Evolutionary conservation across 2,329 filamentous ascomycete genomes (phyloP).

Genomic region (Colletotrichum paranaense): DNA sequence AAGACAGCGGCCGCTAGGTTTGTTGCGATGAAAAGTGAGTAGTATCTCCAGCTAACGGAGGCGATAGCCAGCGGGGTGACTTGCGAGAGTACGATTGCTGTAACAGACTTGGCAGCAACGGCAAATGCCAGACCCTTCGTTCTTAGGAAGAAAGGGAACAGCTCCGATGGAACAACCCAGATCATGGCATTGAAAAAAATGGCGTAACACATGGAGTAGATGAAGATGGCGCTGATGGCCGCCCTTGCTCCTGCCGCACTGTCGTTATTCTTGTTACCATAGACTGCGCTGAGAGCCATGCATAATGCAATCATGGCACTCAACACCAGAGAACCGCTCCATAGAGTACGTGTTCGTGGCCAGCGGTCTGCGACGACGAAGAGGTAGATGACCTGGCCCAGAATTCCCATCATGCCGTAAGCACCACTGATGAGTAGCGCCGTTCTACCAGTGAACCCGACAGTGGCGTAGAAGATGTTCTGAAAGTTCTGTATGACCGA

Average conservation of each 20-base stretch:
- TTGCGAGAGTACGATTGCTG: conserved; percentile 44
- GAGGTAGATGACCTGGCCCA: conserved; percentile 44
- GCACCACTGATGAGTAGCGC: conserved; percentile 60
- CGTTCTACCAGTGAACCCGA: conserved; percentile 59
- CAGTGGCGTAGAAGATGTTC: conserved; percentile 50
- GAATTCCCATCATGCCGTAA: conserved; percentile 47
- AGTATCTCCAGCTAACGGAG: conserved; percentile 49
- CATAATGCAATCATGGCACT: conserved; percentile 27
- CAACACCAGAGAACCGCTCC: conserved; percentile 25
- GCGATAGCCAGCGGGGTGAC: conserved; percentile 49
- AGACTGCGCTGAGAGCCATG: conserved; percentile 41
- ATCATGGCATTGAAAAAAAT: conserved; percentile 51
- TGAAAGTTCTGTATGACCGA: conserved; percentile 48
- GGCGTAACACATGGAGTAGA: conserved; percentile 49
- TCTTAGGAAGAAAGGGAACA: conserved; percentile 43
- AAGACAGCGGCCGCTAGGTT: conserved; percentile 44
- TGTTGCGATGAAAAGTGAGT: conserved; percentile 49
- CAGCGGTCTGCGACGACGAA: conserved; percentile 43
- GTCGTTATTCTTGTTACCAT: conserved; percentile 31
- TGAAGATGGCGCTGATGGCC: conserved; percentile 50
- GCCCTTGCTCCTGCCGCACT: conserved; percentile 19
- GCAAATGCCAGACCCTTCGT: conserved; percentile 45
- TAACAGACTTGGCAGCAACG: conserved; percentile 43
- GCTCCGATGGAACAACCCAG: conserved; percentile 47
- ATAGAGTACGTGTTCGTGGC: conserved; percentile 38